Conservation (phyloP, 768 basidiomycete species). For the Hygrocybe coccinea region DNA sequence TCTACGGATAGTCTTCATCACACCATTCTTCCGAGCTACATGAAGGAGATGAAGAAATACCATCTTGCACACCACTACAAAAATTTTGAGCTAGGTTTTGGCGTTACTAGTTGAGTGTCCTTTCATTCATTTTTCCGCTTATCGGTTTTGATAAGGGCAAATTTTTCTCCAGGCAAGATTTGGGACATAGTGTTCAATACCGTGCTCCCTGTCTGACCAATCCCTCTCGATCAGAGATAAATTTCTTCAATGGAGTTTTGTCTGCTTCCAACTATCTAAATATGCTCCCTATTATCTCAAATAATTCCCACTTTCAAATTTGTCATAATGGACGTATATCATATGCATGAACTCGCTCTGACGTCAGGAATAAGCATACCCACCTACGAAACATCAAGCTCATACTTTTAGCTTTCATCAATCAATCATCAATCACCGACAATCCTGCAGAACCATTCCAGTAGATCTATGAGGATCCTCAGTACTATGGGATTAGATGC, state of each 20-base stretch:
- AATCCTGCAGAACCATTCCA: no score
- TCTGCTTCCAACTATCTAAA: no score
- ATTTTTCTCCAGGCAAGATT: constrained; percentile 58
- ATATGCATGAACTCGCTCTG: no score
- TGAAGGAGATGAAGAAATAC: constrained; percentile 93
- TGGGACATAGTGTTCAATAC: constrained; percentile 95
- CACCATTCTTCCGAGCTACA: constrained; percentile 76
- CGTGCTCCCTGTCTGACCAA: constrained; percentile 54
- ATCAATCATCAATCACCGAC: no score
- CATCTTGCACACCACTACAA: constrained; percentile 98
- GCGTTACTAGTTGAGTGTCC: constrained; percentile 65
- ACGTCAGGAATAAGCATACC: no score
- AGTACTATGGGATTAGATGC: no score
- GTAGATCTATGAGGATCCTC: no score
- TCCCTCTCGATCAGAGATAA: background rate
- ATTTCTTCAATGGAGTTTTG: background rate
- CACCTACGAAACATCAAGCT: no score
- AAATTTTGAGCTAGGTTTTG: constrained; percentile 96
- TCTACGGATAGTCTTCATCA: constrained; percentile 62
- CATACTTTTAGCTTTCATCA: no score
- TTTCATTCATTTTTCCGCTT: background rate
- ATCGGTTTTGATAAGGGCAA: background rate
- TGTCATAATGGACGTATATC: no score
- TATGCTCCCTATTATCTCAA: no score
- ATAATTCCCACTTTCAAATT: no score